Base-by-base conservation (phyloP, 2,329 filamentous ascomycete species). In the Aspergillus quadrilineatus region DNA sequence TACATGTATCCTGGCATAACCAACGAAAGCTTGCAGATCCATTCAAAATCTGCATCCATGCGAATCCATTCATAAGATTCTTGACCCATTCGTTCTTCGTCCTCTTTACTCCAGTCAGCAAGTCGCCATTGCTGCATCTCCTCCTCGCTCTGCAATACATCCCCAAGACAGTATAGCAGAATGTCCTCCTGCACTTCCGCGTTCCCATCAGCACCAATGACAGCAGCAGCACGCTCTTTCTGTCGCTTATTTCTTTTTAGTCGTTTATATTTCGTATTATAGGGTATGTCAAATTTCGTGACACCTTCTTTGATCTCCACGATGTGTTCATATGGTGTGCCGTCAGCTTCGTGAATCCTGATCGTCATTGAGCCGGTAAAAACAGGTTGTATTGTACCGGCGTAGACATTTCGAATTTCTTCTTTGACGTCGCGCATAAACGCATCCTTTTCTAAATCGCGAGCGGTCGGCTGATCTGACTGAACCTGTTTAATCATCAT, bases 21-120 rank as follows among this genome's bases (percentile, higher is more conserved):
- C 48, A 88, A 77, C 59, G 88, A 87, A 73, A 96, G 89, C 63
- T 88, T 88, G 74, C 89, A 94, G 56, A 97, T 87, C 94, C 94
- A 99, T 72, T 99, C 94, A 64, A 97, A 97, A 74, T 99, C 95
- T 14, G 93, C 92, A 73, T 99, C 94, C 76, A 97, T 89, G 17
- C 94, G 88, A 65, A 99, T 96, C 94, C 95, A 99, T 72, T 99
- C 94, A 68, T 97, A 99, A 0, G 91, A 96, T 70, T 99, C 94
- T 62, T 92, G 86, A 55, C 94, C 91, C 92, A 99, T 97, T 67
- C 86, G 87, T 36, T 88, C 83, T 73, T 97, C 92, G 14, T 93
- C 90, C 54, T 95, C 90, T 58, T 89, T 84, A 47, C 89, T 88
- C 92, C 93, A 99, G 62, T 97, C 93, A 5, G 86, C 84, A 5